These are phyloP conservation scores for Blastocystis sp. DNA, from an alignment of 352 stramenopile species.

Conservation along the genomic window DNA sequence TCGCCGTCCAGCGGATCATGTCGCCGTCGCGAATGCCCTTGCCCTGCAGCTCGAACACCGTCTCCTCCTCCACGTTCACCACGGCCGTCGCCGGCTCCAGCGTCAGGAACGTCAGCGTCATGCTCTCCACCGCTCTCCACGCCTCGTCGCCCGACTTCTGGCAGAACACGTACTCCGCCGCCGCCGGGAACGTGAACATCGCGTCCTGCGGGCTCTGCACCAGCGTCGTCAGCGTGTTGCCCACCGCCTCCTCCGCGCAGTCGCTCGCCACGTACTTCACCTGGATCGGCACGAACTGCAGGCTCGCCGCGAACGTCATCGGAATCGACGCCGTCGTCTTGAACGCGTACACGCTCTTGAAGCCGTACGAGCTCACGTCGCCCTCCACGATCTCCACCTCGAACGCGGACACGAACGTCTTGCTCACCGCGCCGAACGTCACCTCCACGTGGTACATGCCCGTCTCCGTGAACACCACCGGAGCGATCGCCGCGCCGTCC, in stretches of 20 bases:
- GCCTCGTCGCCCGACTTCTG: slow-evolving; percentile 49
- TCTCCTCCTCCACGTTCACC: neutral
- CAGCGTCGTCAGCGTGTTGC: slow-evolving; percentile 13
- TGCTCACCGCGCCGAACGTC: slow-evolving; percentile 15
- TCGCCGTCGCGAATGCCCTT: slow-evolving; percentile 59
- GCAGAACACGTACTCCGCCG: slow-evolving; percentile 54
- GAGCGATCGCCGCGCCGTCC: neutral
- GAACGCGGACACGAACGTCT: slow-evolving; percentile 9
- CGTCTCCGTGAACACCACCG: slow-evolving; percentile 32
- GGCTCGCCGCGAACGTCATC: slow-evolving; percentile 1
- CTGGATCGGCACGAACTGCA: slow-evolving; percentile 49
- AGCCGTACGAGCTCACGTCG: neutral
- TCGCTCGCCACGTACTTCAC: slow-evolving; percentile 53
- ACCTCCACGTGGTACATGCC: slow-evolving; percentile 35
- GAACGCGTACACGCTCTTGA: slow-evolving; percentile 16
- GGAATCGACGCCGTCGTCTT: neutral
- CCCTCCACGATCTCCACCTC: slow-evolving; percentile 8
- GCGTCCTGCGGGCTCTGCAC: slow-evolving; percentile 3
- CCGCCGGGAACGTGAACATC: slow-evolving; percentile 26
- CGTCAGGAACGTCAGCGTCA: slow-evolving; percentile 44
- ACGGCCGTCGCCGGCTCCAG: slow-evolving; percentile 9
- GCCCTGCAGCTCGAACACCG: slow-evolving; percentile 34
- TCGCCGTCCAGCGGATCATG: slow-evolving; percentile 62
- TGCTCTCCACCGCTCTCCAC: slow-evolving; percentile 12
- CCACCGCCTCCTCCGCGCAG: slow-evolving; percentile 5